These are phyloP conservation scores for Yamagishiella unicocca DNA, from an alignment of 139 green algal genomes.

Conservation along the genomic window DNA sequence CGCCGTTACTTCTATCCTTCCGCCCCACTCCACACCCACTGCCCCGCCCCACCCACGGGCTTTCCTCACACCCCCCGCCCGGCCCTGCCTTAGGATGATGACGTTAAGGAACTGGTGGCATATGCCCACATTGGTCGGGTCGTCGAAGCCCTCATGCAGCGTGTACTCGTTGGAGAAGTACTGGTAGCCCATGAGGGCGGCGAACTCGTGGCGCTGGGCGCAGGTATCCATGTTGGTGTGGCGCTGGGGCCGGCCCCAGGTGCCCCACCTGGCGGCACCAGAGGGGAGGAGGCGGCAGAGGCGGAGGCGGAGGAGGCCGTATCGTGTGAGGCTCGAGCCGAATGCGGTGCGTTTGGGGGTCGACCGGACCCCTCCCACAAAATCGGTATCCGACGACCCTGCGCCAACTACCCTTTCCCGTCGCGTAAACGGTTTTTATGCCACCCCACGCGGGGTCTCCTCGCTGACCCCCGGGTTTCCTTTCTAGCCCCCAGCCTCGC, in stretches of 20 bases:
- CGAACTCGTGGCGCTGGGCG: conserved; percentile 16
- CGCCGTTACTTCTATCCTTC: neutral
- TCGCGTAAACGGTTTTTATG: no score
- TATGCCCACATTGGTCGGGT: conserved; percentile 1
- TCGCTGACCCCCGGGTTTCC: no score
- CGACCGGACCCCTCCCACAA: no score
- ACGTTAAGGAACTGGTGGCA: conserved; percentile 46
- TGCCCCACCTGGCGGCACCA: conserved; percentile 33
- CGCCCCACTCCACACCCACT: neutral
- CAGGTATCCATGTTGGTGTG: conserved; percentile 12
- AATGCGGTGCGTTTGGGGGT: no score
- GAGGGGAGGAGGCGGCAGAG: neutral
- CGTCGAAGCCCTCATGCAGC: conserved; percentile 43
- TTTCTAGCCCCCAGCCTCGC: no score
- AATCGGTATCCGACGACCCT: no score
- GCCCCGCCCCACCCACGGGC: neutral
- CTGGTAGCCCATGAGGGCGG: conserved; percentile 36
- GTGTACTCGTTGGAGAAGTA: conserved; percentile 46
- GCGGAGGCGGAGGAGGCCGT: neutral
- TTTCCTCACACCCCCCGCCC: neutral
- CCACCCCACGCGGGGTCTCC: no score
- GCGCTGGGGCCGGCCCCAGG: conserved; percentile 22
- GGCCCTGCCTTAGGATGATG: conserved; percentile 22
- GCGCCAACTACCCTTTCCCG: no score
- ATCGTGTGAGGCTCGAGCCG: no score